Conservation (phyloP, 306 rosid species). For the Pterocarpus santalinus region DNA sequence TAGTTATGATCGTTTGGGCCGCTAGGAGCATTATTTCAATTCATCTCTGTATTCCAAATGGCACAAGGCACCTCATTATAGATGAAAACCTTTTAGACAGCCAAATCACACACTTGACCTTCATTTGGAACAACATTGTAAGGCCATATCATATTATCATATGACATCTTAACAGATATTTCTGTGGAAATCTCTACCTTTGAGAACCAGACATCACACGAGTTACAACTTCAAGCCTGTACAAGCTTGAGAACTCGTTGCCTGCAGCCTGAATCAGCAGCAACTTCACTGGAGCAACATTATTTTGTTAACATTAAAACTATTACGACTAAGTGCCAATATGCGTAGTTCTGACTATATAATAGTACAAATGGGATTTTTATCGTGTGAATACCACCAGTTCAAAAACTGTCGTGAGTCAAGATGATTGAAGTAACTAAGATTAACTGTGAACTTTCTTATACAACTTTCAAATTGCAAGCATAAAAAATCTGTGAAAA, state of each 20-base stretch:
- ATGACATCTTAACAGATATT: too few relatives aligned
- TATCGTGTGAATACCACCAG: not conserved
- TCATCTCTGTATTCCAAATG: not conserved
- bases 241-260: slow-evolving; percentile 50
- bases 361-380: not conserved
- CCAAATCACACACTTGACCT: too few relatives aligned
- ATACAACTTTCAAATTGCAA: not conserved
- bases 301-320: too few relatives aligned
- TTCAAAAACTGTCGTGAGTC: not conserved
- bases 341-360: not conserved
- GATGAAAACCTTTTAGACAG: too few relatives aligned
- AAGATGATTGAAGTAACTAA: not conserved
- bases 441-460: not conserved
- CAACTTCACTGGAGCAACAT: too few relatives aligned
- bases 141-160: too few relatives aligned
- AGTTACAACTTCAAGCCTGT: too few relatives aligned
- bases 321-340: too few relatives aligned
- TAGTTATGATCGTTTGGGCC: not conserved
- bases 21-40: not conserved
- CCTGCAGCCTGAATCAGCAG: slow-evolving; percentile 51
- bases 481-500: not conserved
- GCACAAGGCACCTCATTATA: not conserved
- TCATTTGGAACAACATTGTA: too few relatives aligned
- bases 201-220: slow-evolving; percentile 66
- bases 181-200: slow-evolving; percentile 36